phyloP scores from a whole-genome alignment of 768 basidiomycete genomes.

The Jaapia argillacea region DNA sequence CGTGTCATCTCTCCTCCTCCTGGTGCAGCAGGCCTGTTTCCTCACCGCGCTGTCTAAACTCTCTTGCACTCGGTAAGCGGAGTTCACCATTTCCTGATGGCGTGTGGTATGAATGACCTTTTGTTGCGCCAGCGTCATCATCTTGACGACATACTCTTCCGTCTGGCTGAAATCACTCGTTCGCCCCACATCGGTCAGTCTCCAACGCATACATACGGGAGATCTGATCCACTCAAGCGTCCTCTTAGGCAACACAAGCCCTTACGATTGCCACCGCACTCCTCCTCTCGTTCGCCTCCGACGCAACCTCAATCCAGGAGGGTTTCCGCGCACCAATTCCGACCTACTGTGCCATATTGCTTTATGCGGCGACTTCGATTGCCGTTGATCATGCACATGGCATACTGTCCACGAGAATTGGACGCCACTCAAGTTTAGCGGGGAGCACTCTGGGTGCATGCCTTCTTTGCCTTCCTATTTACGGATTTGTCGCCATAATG shows the following conservation, averaged over 20 bases:
- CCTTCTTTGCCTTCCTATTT: constrained; percentile 53
- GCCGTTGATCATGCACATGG: constrained; percentile 55
- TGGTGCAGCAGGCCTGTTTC: constrained; percentile 58
- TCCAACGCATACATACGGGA: neutral
- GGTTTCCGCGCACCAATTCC: neutral
- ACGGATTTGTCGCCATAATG: too few species aligned
- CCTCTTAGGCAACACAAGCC: too few species aligned
- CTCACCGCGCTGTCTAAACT: constrained; percentile 62
- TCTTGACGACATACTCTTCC: constrained; percentile 62
- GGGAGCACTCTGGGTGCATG: constrained; percentile 54
- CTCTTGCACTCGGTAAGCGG: too few species aligned
- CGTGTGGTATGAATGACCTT: constrained; percentile 31
- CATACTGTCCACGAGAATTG: too few species aligned
- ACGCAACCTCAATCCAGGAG: neutral
- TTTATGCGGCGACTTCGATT: constrained; percentile 50
- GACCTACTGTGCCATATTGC: constrained; percentile 46
- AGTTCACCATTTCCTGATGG: too few species aligned
- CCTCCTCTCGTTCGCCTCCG: constrained; percentile 2
- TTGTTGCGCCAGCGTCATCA: constrained; percentile 47
- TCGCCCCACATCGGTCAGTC: constrained; percentile 36
- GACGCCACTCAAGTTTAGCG: too few species aligned
- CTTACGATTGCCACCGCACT: too few species aligned
- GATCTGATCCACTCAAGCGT: too few species aligned
- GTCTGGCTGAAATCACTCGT: constrained; percentile 53
- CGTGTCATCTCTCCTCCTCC: constrained; percentile 54